Percentiles rank a stretch among this genome's conserved stretches.
phyloP scores from a whole-genome alignment of 2,329 filamentous ascomycete genomes.

The Furcasterigmium sp. region DNA sequence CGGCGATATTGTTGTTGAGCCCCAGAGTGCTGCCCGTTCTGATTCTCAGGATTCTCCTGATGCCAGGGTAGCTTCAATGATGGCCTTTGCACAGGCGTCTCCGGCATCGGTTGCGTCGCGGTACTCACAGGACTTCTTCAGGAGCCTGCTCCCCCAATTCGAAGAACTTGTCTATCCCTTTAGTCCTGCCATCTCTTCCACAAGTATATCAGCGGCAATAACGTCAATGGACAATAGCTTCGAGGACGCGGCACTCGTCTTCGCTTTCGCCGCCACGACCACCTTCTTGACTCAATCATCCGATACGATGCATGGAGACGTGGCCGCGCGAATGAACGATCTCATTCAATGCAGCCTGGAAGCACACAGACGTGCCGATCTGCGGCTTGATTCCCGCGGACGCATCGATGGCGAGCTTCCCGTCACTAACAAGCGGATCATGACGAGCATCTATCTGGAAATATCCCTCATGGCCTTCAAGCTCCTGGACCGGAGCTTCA shows the following conservation, averaged over 20 bases:
- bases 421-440: conserved; percentile 37
- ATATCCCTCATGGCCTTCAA: conserved; percentile 45
- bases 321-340: conserved; percentile 22
- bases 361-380: conserved; percentile 19
- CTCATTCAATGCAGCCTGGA: conserved; percentile 11
- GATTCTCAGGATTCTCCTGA: not conserved
- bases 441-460: conserved; percentile 48
- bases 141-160: conserved; percentile 24
- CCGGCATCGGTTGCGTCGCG: not conserved
- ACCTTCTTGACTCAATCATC: conserved; percentile 27
- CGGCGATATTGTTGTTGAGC: not conserved
- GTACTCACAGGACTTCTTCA: conserved; percentile 23
- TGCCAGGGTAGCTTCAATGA: not conserved
- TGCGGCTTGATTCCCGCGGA: conserved; percentile 25
- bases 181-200: conserved; percentile 25
- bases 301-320: conserved; percentile 20
- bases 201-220: conserved; percentile 24
- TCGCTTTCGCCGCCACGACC: conserved; percentile 28
- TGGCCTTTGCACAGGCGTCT: not conserved
- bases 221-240: conserved; percentile 22
- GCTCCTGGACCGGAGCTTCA: conserved; percentile 41
- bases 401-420: conserved; percentile 31
- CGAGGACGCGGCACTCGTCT: conserved; percentile 29
- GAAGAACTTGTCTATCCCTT: conserved; percentile 30
- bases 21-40: not conserved